A percentile compares a stretch with the other conserved stretches of the same genome.
These are phyloP conservation scores for Crassisporium funariophilum DNA, from an alignment of 768 basidiomycete genomes.

Conservation along the genomic window DNA sequence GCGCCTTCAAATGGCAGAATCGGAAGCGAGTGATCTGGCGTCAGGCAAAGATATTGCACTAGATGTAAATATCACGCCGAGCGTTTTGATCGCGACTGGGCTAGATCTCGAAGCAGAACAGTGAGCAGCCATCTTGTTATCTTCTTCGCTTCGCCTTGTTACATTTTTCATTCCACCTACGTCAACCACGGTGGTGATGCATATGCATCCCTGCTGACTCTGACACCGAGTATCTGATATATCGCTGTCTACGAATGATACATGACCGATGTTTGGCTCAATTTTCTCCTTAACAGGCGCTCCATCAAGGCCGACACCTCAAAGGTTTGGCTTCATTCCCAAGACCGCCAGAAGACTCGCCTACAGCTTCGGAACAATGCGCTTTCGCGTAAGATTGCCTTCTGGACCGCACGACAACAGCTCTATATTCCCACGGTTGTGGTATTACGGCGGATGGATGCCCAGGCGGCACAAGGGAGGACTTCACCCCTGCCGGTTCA, in stretches of 20 bases:
- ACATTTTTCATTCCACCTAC: neutral
- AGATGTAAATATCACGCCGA: slow-evolving; percentile 13
- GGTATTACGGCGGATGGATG: neutral
- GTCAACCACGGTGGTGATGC: no score
- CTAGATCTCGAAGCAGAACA: slow-evolving; percentile 22
- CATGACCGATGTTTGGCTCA: no score
- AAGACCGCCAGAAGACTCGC: slow-evolving; percentile 12
- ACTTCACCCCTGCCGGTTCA: no score
- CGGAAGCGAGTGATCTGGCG: slow-evolving; percentile 4
- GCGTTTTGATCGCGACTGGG: slow-evolving; percentile 14
- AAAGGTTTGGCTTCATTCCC: slow-evolving; percentile 14
- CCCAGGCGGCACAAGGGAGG: no score
- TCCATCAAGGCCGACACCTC: neutral
- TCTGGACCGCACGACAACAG: slow-evolving; percentile 12
- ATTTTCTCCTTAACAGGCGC: no score
- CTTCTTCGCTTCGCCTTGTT: neutral
- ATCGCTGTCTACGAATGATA: no score
- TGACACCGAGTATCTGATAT: no score
- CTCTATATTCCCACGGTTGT: slow-evolving; percentile 13
- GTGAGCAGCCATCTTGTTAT: slow-evolving; percentile 12
- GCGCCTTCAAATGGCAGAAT: slow-evolving; percentile 8
- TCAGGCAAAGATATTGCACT: slow-evolving; percentile 5
- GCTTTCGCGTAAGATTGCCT: slow-evolving; percentile 18
- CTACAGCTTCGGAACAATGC: slow-evolving; percentile 13
- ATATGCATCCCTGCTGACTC: no score